Base-by-base conservation (phyloP, 352 stramenopile genomes). In the Phytophthora podocarpi region DNA sequence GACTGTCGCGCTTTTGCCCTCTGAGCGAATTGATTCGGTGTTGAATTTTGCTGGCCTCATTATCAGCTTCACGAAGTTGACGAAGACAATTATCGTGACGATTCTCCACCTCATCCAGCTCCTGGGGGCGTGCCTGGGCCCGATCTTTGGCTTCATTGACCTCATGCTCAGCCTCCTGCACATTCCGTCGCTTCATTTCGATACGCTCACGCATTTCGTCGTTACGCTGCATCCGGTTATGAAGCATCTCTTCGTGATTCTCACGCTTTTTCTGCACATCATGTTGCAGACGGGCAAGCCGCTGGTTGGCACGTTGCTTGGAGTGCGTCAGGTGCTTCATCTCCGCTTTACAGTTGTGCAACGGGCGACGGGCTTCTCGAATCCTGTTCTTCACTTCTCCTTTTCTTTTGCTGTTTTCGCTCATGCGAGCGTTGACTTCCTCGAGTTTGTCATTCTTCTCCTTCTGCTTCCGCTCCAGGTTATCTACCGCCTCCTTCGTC, bases 281-380 rank as follows among this genome's bases (percentile, higher is more conserved):
- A 3, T 63, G 64, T 37, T 86, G 47, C 20, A 92, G 52, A 7
- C 74, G 83, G 21, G 72, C 42, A 16, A 89, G 80, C 0, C 72
- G 78, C 42, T 83, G 70, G 10, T 78, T 77, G n/a, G 75, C 64
- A 20, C 74, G 70, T n/a, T 84, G 65, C 12, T 75, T 82, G 3
- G 86, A 74, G 13, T 82, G 69, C 0, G 72, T 55, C 4, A 92
- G 35, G 24, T 85, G 72, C 61, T 89, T 90, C 24, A 88, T 55
- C 40, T 92, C 82, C 0, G 81, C 81, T 23, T 90, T 85, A 61
- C 85, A 82, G 7, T 70, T 64, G 39, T 92, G 81, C 27, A 93
- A 54, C 11, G 85, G 85, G 1, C 80, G 78, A 11, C 78, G 71
- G 1, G 80, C 76, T 58, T 92, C 81, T 15, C 78, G 78, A 13